Evolutionary conservation across 371 early-diverging fungal species (phyloP), one percentile per base, ranked within the genome.

Genomic region (Basidiobolus meristosporus): DNA sequence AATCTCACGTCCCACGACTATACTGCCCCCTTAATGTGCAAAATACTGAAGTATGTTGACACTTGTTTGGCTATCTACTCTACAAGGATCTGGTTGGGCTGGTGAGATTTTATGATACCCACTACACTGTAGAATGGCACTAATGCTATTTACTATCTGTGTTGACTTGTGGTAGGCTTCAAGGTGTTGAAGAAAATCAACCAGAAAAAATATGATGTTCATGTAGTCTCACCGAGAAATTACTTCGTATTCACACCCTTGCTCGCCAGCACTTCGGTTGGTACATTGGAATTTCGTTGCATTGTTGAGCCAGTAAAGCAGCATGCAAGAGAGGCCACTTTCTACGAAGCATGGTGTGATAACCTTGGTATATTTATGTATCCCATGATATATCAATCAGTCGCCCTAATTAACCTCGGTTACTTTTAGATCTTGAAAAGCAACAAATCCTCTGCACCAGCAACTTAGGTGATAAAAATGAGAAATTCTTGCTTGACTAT

Each of bases 201-300:
- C 54, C 78, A 77, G 0, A 59, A 62, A 19, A 51, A 74, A 35
- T 89, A 73, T 60, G 80, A 85, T 38, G 83, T 84, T 21, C 73
- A 78, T 2, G 71, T 85, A 4, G 74, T 90, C 0, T 80, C 80
- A 19, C 88, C 88, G 12, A 68, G 84, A 42, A 90, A 88, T 59
- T 90, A 88, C 63, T 93, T 93, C 53, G 78, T 82, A 5, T 84
- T 87, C 47, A 85, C 84, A 23, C 86, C 86, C 19, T 48, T 87
- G 39, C 58, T 87, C 23, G 80, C 86, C n/a, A 71, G 71, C 42
- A 73, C 76, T 6, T 64, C 79, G 0, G 84, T 84, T 15, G 88
- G 88, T 2, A 85, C 88, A 9, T 65, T 87, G 17, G 88, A 87
- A 51, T 80, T 75, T 51, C 65, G 86, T 39, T 78, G 73, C 41